Evolutionary conservation across 1,284 basidiomycete species (phyloP).

Genomic region (Ustilago hordei): DNA sequence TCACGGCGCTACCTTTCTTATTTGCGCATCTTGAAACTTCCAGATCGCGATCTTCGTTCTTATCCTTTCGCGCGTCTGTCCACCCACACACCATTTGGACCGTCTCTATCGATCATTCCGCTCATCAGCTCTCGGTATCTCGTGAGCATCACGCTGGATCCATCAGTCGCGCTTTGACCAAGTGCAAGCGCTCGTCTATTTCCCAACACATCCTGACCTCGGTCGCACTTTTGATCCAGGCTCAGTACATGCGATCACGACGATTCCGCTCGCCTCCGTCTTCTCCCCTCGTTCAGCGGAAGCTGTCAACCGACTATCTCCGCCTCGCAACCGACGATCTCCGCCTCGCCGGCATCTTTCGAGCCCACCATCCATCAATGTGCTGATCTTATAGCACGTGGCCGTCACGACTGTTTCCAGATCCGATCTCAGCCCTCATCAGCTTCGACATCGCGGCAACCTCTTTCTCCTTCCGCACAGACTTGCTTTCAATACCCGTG

Average conservation of each 20-base stretch:
- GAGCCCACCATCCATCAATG: not conserved
- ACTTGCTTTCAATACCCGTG: conserved; percentile 7
- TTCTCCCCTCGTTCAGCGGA: not conserved
- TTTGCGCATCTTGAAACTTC: not conserved
- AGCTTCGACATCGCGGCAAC: conserved; percentile 1
- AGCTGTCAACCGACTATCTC: not conserved
- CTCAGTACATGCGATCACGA: not conserved
- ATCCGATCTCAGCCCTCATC: not conserved
- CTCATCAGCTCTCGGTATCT: not conserved
- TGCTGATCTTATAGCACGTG: conserved; percentile 10
- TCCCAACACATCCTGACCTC: not conserved
- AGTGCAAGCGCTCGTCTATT: not conserved
- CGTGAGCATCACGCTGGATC: not conserved
- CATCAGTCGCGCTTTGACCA: not conserved
- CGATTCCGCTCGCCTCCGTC: not conserved
- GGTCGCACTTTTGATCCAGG: not conserved
- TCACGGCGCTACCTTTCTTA: conserved; percentile 1
- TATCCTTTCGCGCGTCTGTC: not conserved
- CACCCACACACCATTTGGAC: not conserved
- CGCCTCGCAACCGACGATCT: not conserved
- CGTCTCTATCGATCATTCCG: not conserved
- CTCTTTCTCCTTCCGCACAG: not conserved
- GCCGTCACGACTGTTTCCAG: not conserved
- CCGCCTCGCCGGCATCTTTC: not conserved
- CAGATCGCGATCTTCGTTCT: not conserved